Evolutionary conservation across 1,284 basidiomycete species (phyloP), one percentile per base, ranked within the genome.

Genomic region (Ustilago nuda): DNA sequence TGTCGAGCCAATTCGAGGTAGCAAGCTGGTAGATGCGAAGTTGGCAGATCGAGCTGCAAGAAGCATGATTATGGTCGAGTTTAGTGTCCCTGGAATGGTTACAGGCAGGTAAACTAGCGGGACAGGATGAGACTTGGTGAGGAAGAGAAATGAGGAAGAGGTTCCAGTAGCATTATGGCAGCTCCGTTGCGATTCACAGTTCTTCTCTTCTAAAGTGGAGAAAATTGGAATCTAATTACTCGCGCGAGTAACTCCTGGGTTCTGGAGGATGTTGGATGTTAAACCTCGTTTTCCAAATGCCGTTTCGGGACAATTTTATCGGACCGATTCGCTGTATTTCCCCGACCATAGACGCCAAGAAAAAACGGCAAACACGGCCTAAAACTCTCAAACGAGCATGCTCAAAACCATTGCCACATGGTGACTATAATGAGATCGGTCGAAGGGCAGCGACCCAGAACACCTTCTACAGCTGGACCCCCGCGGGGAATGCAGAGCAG

Each of bases 21-120:
- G 45, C 32, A 55, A 11, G 36, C 13, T 51, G 32, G 43, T 11
- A 13, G 48, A n/a, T 57, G 19, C 17, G 1, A 51, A 9, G 8
- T 4, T 12, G 19, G 39, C 30, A 12, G 50, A 43, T 39, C 52
- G 36, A 43, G 61, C 41, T 17, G 64, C 27, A 9, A 27, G 15
- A 30, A 72, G 58, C 69, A 66, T 71, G 12, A 45, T 66, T 43
- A 5, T 33, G 32, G 37, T 57, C 8, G 27, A 2, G 23, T 27
- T 54, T 2, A 19, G n/a, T 45, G 17, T n/a, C 43, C 17, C 17
- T 51, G 19, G 23, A 51, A 13, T 33, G 17, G 17, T 30, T 11
- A 32, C 8, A 32, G 5, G n/a, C 45, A 8, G 52, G 43, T 19
- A 56, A 32, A 3, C 41, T 5, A 8, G 19, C 7, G n/a, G 13